Evolutionary conservation across 805 yeast species (phyloP), one percentile per base, ranked within the genome.

Genomic region (Saccharomycopsis capsularis): DNA sequence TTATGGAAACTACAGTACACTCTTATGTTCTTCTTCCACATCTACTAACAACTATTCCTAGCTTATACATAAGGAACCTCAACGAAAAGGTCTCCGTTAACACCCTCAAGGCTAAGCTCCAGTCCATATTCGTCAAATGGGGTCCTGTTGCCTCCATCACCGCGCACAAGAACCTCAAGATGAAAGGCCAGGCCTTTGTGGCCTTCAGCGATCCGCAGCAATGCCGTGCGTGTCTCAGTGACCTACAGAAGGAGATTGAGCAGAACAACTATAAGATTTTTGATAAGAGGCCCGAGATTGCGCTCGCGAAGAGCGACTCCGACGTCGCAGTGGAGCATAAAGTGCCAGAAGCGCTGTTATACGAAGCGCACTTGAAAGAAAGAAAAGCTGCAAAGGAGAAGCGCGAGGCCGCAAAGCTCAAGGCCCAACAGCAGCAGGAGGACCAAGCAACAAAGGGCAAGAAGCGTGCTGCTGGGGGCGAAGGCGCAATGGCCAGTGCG

Each of bases 151-250:
- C 71, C 15, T 74, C 73, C 27, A 64, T 86, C 11, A 67, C 75
- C 2, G 78, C 86, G 1, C 79, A 78, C 50, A 74, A 74, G 51
- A 81, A 78, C 55, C 57, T 85, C n/a, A 73, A 70, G 53, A 71
- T 82, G 74, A 73, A 82, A 49, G 96, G 96, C 2, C 95, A 87
- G 62, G 95, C 95, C 1, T 87, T 85, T 61, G 71, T 87, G 4
- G 76, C 85, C 0, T 77, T 80, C 46, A 69, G 65, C 3, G 59
- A 62, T 18, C 57, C 58, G 1, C 67, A 67, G 3, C 57, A 59
- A 23, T 52, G 55, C 19, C 22, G 23, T 16, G 16, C 27, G 13
- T 38, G 46, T 29, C 22, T 36, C 19, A 35, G 47, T 3, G 21
- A 32, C 24, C 43, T 47, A 27, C 25, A 37, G 84, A 83, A 0